Base-by-base conservation (phyloP, 257 asterid species). In the Penstemon davidsonii region DNA sequence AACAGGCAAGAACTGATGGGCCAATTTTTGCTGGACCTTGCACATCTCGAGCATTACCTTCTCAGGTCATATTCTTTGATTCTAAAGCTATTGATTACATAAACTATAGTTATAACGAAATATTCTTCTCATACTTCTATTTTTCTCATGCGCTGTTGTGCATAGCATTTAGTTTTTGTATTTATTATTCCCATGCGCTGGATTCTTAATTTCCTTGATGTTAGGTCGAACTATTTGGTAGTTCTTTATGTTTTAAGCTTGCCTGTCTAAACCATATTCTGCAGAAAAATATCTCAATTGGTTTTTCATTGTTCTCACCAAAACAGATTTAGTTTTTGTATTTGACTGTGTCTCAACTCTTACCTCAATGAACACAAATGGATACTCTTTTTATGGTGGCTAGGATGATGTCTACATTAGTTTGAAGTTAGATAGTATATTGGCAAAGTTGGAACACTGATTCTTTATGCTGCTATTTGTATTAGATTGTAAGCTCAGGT, bases 11-110 rank as follows among this genome's bases (percentile, higher is more conserved):
- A 73, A 87, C 96, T 54, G 85, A 86, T 58, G 98, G 96, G 69
- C 98, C 98, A 68, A 79, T 89, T 71, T 92, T 92, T 65, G 92
- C 92, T 74, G 98, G 96, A 81, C 95, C 95, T 62, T 79, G 96
- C 86, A 76, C 79, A 62, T 78, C 96, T 68, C 81, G 25, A 49
- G 74, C 80, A 38, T 76, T 89, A 76, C 83, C 95, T 69, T 86
- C 85, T 36, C 92, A 92, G 95, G 97, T 90, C 60, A 77, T 68
- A 39, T 47, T 69, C 73, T 67, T 69, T 12, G 64, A 49, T 67
- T 41, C 61, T 52, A 15, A 69, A 55, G 66, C 71, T 70, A 45
- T 15, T 12, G 55, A 66, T 50, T 47, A 5, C 37, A 37, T 41
- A 39, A 7, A 10, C 12, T 60, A 5, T 15, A 45, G 56, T 38